phyloP scores from a whole-genome alignment of 495 filamentous ascomycete genomes.

The Xylaria curta region DNA sequence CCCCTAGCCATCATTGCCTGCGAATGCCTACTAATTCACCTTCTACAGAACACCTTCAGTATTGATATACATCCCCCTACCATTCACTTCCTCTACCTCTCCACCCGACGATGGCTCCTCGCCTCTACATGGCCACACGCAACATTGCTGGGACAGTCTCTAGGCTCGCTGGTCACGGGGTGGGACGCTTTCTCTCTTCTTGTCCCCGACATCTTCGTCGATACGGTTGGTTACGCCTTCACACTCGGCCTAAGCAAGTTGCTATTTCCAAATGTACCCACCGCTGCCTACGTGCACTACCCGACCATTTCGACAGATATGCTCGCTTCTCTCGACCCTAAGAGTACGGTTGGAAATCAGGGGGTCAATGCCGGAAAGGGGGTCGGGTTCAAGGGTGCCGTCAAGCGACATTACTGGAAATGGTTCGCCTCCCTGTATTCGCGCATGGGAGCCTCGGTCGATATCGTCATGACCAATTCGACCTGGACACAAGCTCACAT shows the following conservation, averaged over 20 bases:
- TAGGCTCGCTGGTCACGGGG: conserved; percentile 85
- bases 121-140: conserved; percentile 87
- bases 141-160: conserved; percentile 90
- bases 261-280: conserved; percentile 82
- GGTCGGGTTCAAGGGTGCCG: conserved; percentile 65
- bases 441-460: conserved; percentile 77
- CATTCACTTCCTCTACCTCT: conserved; percentile 86
- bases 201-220: conserved; percentile 91
- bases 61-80: conserved; percentile 86
- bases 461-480: conserved; percentile 96
- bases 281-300: conserved; percentile 95
- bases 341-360: conserved; percentile 60
- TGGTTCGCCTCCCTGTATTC: conserved; percentile 83
- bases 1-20: neutral
- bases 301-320: conserved; percentile 99
- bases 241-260: conserved; percentile 79
- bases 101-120: conserved; percentile 83
- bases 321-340: conserved; percentile 79
- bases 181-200: conserved; percentile 93
- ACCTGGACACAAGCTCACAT: conserved; percentile 93
- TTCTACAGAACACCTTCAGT: conserved; percentile 78
- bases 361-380: conserved; percentile 86
- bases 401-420: conserved; percentile 84
- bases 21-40: conserved; percentile 7
- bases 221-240: conserved; percentile 99